phyloP scores from a whole-genome alignment of 2,329 filamentous ascomycete genomes.

The Calonectria hawksworthii region DNA sequence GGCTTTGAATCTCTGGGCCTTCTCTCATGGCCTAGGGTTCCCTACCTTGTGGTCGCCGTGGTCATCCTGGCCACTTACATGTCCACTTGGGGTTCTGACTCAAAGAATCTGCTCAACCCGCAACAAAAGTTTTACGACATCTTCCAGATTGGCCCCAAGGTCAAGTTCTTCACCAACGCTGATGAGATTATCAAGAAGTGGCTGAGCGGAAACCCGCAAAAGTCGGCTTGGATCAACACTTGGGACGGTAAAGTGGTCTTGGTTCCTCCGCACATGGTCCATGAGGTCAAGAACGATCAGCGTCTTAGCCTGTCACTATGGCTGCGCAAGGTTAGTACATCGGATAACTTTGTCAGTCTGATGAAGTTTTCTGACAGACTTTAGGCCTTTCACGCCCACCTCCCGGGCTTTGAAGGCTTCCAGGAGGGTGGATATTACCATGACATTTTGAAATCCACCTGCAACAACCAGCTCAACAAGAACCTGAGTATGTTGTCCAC shows the following conservation, averaged over 20 bases:
- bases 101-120: neutral
- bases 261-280: constrained; percentile 21
- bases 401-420: constrained; percentile 16
- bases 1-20: neutral
- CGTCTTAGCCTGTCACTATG: constrained; percentile 12
- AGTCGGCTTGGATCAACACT: constrained; percentile 2
- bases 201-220: neutral
- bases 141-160: neutral
- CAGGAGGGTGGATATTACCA: constrained; percentile 20
- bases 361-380: neutral
- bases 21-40: neutral
- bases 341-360: fast-evolving
- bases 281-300: constrained; percentile 19
- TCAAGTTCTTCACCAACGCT: neutral
- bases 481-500: neutral
- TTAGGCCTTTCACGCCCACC: neutral
- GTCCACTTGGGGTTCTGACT: neutral
- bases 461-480: constrained; percentile 21
- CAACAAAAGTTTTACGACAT: neutral
- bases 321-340: neutral
- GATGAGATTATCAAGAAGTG: neutral
- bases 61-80: neutral
- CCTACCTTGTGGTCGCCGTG: neutral
- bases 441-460: constrained; percentile 15
- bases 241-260: constrained; percentile 15